A percentile compares a stretch with the other conserved stretches of the same genome.
phyloP scores from a whole-genome alignment of 2,329 filamentous ascomycete species.

The Colletotrichum falcatum region DNA sequence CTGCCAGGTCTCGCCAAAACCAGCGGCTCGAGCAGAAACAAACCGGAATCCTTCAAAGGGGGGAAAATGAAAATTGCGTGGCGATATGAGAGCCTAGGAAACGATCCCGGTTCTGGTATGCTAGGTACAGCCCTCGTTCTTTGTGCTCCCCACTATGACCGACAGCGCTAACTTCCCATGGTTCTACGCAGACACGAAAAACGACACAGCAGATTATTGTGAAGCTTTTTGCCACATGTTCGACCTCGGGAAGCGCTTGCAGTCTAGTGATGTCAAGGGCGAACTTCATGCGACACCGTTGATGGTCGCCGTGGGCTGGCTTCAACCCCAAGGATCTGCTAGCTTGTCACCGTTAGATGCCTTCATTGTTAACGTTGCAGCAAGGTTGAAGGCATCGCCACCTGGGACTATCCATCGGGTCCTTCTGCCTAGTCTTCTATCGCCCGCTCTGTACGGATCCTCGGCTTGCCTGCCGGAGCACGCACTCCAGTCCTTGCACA shows the following conservation, averaged over 20 bases:
- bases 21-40: conserved; percentile 54
- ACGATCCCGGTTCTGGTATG: conserved; percentile 39
- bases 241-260: conserved; percentile 75
- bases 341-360: conserved; percentile 67
- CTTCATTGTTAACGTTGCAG: conserved; percentile 71
- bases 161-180: neutral
- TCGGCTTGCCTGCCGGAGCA: conserved; percentile 76
- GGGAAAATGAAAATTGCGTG: conserved; percentile 99
- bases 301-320: conserved; percentile 43
- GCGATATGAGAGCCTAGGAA: conserved; percentile 86
- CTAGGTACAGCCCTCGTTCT: neutral
- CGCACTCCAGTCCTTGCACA: conserved; percentile 84
- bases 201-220: conserved; percentile 40
- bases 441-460: conserved; percentile 84
- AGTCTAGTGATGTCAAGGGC: conserved; percentile 60
- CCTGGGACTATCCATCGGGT: conserved; percentile 79
- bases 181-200: conserved; percentile 17
- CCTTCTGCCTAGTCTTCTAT: conserved; percentile 86
- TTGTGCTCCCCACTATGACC: neutral
- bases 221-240: conserved; percentile 77
- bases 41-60: conserved; percentile 55
- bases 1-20: conserved; percentile 77
- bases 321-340: conserved; percentile 37
- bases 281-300: conserved; percentile 62
- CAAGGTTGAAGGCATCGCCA: conserved; percentile 67